A percentile compares a stretch with the other conserved stretches of the same genome.
phyloP scores from a whole-genome alignment of 306 rosid species.

The Herpetospermum pedunculosum region DNA sequence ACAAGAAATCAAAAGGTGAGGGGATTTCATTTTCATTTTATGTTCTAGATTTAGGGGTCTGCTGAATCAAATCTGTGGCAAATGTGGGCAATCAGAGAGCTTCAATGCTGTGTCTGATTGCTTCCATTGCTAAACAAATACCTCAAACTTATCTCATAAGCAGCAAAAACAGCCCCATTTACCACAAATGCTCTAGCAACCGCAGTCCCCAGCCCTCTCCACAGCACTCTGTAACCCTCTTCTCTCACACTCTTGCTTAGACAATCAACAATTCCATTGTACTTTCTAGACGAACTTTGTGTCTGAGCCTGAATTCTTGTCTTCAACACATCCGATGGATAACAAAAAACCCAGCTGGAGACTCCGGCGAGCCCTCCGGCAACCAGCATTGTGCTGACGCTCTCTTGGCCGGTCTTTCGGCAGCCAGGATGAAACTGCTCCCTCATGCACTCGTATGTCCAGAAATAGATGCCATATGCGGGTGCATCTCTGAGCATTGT shows the following conservation, averaged over 20 bases:
- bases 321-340: conserved; percentile 76
- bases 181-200: conserved; percentile 73
- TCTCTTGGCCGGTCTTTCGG: conserved; percentile 50
- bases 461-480: conserved; percentile 59
- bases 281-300: conserved; percentile 22
- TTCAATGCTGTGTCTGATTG: conserved; percentile 20
- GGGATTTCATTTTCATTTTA: background rate
- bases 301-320: conserved; percentile 69
- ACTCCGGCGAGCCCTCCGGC: conserved; percentile 84
- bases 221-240: conserved; percentile 54
- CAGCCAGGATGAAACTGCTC: conserved; percentile 84
- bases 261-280: conserved; percentile 61
- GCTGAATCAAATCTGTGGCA: background rate
- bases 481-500: conserved; percentile 69
- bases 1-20: background rate
- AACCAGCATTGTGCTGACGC: conserved; percentile 50
- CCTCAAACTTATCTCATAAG: conserved; percentile 66
- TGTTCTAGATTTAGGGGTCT: background rate
- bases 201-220: conserved; percentile 76
- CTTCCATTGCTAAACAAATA: conserved; percentile 36
- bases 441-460: conserved; percentile 72
- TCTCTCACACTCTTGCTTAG: conserved; percentile 41
- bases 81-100: background rate
- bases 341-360: conserved; percentile 65
- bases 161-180: conserved; percentile 68